These are phyloP conservation scores for Wickerhamomyces sp. DNA, from an alignment of 1,139 yeast genomes.

Conservation along the genomic window DNA sequence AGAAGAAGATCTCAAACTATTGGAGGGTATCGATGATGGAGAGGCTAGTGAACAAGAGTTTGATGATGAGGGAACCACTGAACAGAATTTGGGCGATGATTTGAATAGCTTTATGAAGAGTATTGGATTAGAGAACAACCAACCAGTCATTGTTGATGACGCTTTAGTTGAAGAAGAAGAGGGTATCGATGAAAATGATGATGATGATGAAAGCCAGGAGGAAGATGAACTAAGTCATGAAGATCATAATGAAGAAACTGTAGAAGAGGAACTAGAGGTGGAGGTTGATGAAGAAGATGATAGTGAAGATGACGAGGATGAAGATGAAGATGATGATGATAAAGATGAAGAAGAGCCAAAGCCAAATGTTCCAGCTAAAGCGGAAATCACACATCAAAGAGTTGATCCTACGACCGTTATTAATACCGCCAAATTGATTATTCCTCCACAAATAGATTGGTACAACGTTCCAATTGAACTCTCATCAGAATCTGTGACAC, in stretches of 20 bases:
- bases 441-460: slow-evolving; percentile 76
- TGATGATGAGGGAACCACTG: slow-evolving; percentile 37
- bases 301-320: neutral
- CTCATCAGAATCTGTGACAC: slow-evolving; percentile 36
- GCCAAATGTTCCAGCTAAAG: slow-evolving; percentile 11
- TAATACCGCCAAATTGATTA: slow-evolving; percentile 48
- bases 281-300: slow-evolving; percentile 25
- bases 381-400: slow-evolving; percentile 28
- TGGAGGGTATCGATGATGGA: slow-evolving; percentile 52
- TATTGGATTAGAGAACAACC: slow-evolving; percentile 53
- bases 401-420: slow-evolving; percentile 52
- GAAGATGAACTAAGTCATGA: no score
- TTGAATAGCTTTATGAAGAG: slow-evolving; percentile 61
- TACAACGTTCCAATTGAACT: slow-evolving; percentile 43
- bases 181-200: slow-evolving; percentile 28
- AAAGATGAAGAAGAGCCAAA: slow-evolving; percentile 15
- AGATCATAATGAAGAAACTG: slow-evolving; percentile 26
- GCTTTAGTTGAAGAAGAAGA: slow-evolving; percentile 34
- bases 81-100: slow-evolving; percentile 50
- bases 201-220: no score
- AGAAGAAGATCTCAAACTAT: slow-evolving; percentile 57
- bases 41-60: slow-evolving; percentile 66
- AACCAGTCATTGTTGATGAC: slow-evolving; percentile 33
- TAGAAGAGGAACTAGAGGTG: slow-evolving; percentile 22
- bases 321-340: neutral